Conservation (phyloP, 495 filamentous ascomycete genomes). For the Usnea hakonensis region DNA sequence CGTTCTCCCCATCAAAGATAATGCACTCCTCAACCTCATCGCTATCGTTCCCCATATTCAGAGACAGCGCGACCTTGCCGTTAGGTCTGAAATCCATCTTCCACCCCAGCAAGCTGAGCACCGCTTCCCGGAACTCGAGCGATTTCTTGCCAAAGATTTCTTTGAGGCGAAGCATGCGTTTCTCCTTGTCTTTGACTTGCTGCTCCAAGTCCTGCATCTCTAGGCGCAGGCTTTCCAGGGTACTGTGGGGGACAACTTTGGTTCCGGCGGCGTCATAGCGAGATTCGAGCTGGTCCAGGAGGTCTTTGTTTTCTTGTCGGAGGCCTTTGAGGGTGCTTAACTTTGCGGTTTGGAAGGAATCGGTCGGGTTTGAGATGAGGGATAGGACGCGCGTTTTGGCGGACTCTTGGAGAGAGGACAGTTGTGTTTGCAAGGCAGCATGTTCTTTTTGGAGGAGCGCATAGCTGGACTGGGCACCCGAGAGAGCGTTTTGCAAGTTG, state of each 20-base stretch:
- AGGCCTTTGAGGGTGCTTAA: conserved; percentile 66
- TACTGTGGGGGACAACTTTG: conserved; percentile 61
- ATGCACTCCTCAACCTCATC: conserved; percentile 67
- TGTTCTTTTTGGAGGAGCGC: conserved; percentile 67
- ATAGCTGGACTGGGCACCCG: conserved; percentile 56
- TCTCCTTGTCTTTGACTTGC: conserved; percentile 75
- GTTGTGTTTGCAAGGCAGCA: conserved; percentile 59
- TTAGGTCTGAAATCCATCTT: conserved; percentile 89
- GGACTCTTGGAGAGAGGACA: conserved; percentile 60
- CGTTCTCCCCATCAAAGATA: conserved; percentile 90
- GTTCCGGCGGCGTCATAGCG: conserved; percentile 30
- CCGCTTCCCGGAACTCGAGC: conserved; percentile 87
- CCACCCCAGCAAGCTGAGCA: conserved; percentile 82
- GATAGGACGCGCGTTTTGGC: conserved; percentile 80
- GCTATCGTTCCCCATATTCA: conserved; percentile 53
- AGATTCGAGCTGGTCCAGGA: conserved; percentile 65
- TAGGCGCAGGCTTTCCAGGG: conserved; percentile 62
- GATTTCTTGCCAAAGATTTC: conserved; percentile 85
- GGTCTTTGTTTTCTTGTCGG: conserved; percentile 72
- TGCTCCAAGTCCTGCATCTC: conserved; percentile 64
- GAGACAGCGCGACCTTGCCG: conserved; percentile 74
- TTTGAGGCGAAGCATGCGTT: conserved; percentile 73
- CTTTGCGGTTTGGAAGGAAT: conserved; percentile 74
- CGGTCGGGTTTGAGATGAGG: conserved; percentile 82
- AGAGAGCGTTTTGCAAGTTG: conserved; percentile 68